Conservation (phyloP, 768 basidiomycete species). For the Leucocoprinus leucothites region DNA sequence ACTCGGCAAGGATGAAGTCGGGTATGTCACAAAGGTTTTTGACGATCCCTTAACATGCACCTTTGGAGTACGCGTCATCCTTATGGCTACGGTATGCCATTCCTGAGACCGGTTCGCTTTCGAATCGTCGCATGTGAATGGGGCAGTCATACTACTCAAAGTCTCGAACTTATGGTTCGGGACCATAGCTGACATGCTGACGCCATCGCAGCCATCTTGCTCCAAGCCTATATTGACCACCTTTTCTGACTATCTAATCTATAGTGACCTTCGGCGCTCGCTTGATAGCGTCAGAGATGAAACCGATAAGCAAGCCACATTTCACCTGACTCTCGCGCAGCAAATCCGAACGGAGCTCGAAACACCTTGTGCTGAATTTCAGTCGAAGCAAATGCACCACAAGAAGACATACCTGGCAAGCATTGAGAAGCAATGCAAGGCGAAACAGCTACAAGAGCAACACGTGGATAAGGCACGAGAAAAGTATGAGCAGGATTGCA, state of each 20-base stretch:
- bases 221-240: not conserved
- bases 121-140: not conserved
- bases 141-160: not conserved
- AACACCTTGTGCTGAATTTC: constrained; percentile 54
- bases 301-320: constrained; percentile 77
- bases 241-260: constrained; percentile 19
- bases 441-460: constrained; percentile 81
- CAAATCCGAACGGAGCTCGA: constrained; percentile 80
- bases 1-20: constrained; percentile 89
- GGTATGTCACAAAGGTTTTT: constrained; percentile 48
- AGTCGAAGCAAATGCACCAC: constrained; percentile 62
- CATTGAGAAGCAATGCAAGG: constrained; percentile 90
- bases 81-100: not conserved
- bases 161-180: too few relatives aligned
- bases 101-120: not conserved
- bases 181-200: not conserved
- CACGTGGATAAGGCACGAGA: constrained; percentile 88
- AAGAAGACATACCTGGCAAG: constrained; percentile 68
- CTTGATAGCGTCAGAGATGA: constrained; percentile 79
- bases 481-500: constrained; percentile 90
- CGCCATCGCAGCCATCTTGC: not conserved
- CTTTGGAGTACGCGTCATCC: not conserved
- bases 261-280: constrained; percentile 77
- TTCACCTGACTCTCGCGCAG: constrained; percentile 70
- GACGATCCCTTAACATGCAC: not conserved